These are phyloP conservation scores for Heterobasidion annosum DNA, from an alignment of 1,284 basidiomycete genomes.

Conservation along the genomic window DNA sequence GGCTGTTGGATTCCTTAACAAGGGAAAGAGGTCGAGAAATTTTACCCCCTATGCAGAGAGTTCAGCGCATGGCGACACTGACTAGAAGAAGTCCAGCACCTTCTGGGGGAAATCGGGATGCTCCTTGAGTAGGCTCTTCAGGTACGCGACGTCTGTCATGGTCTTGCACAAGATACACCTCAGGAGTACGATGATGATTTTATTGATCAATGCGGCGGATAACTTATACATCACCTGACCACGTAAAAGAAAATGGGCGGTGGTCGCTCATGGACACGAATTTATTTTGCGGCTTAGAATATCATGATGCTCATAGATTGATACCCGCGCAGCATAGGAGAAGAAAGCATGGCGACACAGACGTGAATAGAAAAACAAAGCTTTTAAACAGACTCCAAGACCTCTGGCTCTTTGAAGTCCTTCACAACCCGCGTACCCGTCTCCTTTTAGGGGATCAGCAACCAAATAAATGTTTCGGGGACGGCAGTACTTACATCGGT, in stretches of 20 bases:
- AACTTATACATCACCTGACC: no score
- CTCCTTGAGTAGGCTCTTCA: constrained; percentile 58
- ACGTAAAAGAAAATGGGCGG: no score
- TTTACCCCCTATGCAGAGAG: constrained; percentile 50
- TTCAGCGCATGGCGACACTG: not conserved
- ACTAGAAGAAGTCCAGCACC: constrained; percentile 28
- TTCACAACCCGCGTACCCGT: constrained; percentile 81
- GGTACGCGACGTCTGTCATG: constrained; percentile 74
- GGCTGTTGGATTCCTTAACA: constrained; percentile 75
- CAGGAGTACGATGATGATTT: not conserved
- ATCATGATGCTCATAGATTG: constrained; percentile 29
- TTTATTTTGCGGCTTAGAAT: not conserved
- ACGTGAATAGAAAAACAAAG: constrained; percentile 25
- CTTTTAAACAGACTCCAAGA: constrained; percentile 73
- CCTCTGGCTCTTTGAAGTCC: constrained; percentile 91
- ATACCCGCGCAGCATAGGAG: constrained; percentile 28
- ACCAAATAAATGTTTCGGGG: not conserved
- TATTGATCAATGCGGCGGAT: no score
- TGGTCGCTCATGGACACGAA: no score
- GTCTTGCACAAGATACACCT: constrained; percentile 5
- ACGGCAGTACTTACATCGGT: constrained; percentile 62
- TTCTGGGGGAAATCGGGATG: constrained; percentile 86
- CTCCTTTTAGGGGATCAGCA: constrained; percentile 46
- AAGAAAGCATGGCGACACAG: constrained; percentile 32
- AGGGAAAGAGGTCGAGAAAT: constrained; percentile 88